Evolutionary conservation across 83 land plant species (phyloP).

Genomic region (Diphasiastrum complanatum): DNA sequence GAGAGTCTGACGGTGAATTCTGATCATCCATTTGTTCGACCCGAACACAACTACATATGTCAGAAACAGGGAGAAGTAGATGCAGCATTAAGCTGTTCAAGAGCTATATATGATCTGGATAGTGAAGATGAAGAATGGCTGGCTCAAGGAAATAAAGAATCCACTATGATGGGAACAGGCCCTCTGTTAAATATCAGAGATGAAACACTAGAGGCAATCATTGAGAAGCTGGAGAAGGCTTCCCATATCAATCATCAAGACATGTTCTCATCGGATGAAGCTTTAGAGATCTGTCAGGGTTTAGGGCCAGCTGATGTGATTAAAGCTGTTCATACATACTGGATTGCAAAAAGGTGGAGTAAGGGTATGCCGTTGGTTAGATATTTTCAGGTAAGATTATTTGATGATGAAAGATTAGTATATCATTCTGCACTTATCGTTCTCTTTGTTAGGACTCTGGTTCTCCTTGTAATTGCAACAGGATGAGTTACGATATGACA

Average conservation of each 20-base stretch:
- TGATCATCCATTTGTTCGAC: not conserved
- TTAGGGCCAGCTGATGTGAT: not conserved
- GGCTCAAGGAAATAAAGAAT: not conserved
- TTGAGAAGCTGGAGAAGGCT: slow-evolving; percentile 10
- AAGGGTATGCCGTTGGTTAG: slow-evolving; percentile 9
- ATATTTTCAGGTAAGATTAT: slow-evolving; percentile 8
- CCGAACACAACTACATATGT: not conserved
- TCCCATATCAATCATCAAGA: not conserved
- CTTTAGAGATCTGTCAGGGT: not conserved
- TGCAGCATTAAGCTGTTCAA: not conserved
- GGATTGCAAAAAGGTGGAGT: not conserved
- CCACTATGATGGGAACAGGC: not conserved
- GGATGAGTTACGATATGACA: not conserved
- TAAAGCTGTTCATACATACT: slow-evolving; percentile 1
- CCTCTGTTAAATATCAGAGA: not conserved
- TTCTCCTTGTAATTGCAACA: not conserved
- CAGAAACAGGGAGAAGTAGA: not conserved
- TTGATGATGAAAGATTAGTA: too few relatives aligned
- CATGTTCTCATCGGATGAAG: not conserved
- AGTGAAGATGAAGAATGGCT: slow-evolving; percentile 12
- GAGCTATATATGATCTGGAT: slow-evolving; percentile 12
- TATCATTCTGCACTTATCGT: too few relatives aligned
- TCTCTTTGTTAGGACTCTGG: not conserved
- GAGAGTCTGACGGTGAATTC: slow-evolving; percentile 14
- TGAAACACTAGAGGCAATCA: not conserved